Base-by-base conservation (phyloP, 441 rosid species). In the Populus hybrid region DNA sequence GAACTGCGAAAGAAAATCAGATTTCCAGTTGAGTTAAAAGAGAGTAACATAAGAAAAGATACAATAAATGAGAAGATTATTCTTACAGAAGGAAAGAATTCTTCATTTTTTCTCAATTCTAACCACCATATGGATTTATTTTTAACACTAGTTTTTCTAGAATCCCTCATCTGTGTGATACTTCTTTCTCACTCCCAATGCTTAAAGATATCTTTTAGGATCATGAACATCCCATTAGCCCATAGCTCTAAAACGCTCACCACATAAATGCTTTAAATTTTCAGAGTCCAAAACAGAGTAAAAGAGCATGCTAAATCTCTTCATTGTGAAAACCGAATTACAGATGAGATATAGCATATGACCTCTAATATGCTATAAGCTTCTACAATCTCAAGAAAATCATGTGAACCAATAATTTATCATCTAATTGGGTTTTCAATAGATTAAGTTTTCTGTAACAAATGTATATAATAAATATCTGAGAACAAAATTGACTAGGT, bases 1-100 rank as follows among this genome's bases (percentile, higher is more conserved):
- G 91, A 91, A 83, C 98, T 95, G 86, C 72, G 73, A 79, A 64
- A 70, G 67, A 73, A 63, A 69, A 76, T 57, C 16, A 14, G 42
- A 30, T 65, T 18, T 57, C 35, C 36, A 67, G 21, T 77, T 79
- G 2, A 69, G 50, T 74, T 2, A 70, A 61, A 46, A 32, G 10
- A 19, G 9, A 6, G 8, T 16, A 66, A 32, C 38, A 32, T 21
- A 19, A 1, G 12, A 34, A 7, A 7, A 1, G 46, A 7, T 0
- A 36, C 71, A 69, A 35, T 2, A 32, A 16, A 32, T 35, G 30
- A 10, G 34, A 24, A 32, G 70, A 10, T 7, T 24, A 69, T 69
- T 7, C 71, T 35, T 69, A 69, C 4, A 19, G 7, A 18, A 34
- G 36, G 36, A 34, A 34, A 50, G 1, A 18, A 69, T 2, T 6